Evolutionary conservation across 2,329 filamentous ascomycete genomes (phyloP), one percentile per base, ranked within the genome.

Genomic region (Beauveria bassiana): DNA sequence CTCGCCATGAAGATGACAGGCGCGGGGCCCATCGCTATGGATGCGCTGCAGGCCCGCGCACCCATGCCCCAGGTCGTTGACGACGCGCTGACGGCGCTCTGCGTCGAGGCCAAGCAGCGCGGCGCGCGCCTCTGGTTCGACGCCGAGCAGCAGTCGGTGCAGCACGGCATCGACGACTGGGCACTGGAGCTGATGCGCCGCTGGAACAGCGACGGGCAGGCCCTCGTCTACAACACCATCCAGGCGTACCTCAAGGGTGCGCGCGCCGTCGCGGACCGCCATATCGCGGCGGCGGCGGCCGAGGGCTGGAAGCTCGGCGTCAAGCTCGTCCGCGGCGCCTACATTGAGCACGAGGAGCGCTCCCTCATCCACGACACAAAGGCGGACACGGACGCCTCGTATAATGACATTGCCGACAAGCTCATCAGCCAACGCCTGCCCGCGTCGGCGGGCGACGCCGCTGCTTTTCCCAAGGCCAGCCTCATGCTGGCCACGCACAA

Each of bases 401-500:
- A 91, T 75, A 83, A 95, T 69, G 79, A 78, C 7, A 82, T 91
- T 62, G 79, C 86, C 0, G 80, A 83, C 56, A 80, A 81, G 3
- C 75, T 93, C 9, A 77, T 93, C 50, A 79, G 77, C n/a, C 79
- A 83, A 61, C 71, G 77, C 59, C 68, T 75, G 12, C 65, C 69
- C 5, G 69, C 68, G 3, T 67, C 65, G 3, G 69, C 66, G 7
- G 74, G 66, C 73, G 74, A 63, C 55, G 18, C 7, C 24, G 34
- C 40, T 18, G 10, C 31, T 5, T 86, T 86, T 68, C 85, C 85
- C 0, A 70, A 69, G 2, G 78, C 85, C 12, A 77, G 75, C 64
- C 68, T 93, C 40, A 83, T 93, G 24, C 78, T 95, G 12, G 90
- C 90, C 5, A 87, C 87, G 3, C 91, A 95, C 74, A 95, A 95